Evolutionary conservation across 805 yeast species (phyloP), one percentile per base, ranked within the genome.

Genomic region (Starmerella sp.): DNA sequence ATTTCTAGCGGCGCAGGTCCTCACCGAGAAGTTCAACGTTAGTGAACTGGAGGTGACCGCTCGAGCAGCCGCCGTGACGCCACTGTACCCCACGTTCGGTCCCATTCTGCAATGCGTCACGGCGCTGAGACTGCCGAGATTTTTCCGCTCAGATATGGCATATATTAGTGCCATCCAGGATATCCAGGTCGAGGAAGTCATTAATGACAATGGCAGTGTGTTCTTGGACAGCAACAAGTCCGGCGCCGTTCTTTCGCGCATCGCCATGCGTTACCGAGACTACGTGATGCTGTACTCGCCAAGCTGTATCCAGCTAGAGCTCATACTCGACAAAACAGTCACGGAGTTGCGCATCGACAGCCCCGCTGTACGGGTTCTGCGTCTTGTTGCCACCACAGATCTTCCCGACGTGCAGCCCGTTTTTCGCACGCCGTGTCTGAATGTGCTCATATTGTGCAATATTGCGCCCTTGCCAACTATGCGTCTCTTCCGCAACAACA

Each of bases 391-490:
- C 5, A 30, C 44, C 11, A 38, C 39, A 41, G 58, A 59, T 28
- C 49, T 56, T 15, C 60, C 60, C 11, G 42, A 53, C 13, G 41
- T 59, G 28, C 41, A 35, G 35, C 51, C 56, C 6, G 10, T 7
- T 4, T n/a, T 61, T 14, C 54, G 48, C 15, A 29, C 53, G 15
- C 64, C 64, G 31, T 50, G 54, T 15, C 51, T 61, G 15, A 52
- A 50, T 17, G 59, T 53, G 31, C 43, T 61, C 31, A 48, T 61
- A 8, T 42, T 61, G 36, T 56, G 61, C 54, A 58, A 60, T 37
- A 45, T 59, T 11, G 54, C 61, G 17, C 56, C 60, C 13, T 35
- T 42, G n/a, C 53, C 58, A 1, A 55, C 56, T 7, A 39, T 55
- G 10, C 30, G 41, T 4, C 46, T 58, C 3, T 15, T 59, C 4